phyloP scores from a whole-genome alignment of 306 rosid species.

The Hippophae rhamnoides region DNA sequence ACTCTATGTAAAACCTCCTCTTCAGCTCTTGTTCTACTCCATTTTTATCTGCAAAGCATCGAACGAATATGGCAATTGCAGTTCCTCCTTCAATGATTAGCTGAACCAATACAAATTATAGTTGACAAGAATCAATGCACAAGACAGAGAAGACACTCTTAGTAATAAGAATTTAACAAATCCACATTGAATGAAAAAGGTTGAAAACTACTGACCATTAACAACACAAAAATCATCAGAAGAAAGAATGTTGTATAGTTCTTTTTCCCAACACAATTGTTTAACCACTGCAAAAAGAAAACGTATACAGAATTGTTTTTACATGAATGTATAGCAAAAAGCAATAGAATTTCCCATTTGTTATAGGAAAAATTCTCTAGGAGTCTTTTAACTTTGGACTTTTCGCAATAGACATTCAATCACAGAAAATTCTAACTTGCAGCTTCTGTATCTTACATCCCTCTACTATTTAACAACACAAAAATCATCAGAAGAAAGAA shows the following conservation, averaged over 20 bases:
- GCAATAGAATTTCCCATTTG: neutral
- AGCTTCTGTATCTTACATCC: too few relatives aligned
- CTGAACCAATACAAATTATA: constrained; percentile 24
- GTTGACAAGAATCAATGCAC: neutral
- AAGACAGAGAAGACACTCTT: neutral
- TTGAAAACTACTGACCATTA: constrained; percentile 45
- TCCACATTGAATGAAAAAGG: constrained; percentile 2
- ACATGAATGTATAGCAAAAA: too few relatives aligned
- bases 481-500: constrained; percentile 81
- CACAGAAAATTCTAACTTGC: too few relatives aligned
- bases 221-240: constrained; percentile 60
- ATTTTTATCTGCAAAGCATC: constrained; percentile 67
- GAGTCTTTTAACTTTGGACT: too few relatives aligned
- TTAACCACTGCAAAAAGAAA: constrained; percentile 65
- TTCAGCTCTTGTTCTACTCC: constrained; percentile 69
- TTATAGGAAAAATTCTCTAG: neutral
- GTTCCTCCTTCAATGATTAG: constrained; percentile 75
- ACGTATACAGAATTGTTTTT: neutral
- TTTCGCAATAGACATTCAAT: too few relatives aligned
- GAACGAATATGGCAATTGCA: constrained; percentile 64
- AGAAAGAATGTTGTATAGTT: constrained; percentile 87
- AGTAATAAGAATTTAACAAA: neutral
- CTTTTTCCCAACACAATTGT: constrained; percentile 88
- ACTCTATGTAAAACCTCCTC: constrained; percentile 39
- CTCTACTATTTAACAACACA: constrained; percentile 28